Evolutionary conservation across 192 early-diverging fungal species (phyloP).

Genomic region (Linnemannia elongata): DNA sequence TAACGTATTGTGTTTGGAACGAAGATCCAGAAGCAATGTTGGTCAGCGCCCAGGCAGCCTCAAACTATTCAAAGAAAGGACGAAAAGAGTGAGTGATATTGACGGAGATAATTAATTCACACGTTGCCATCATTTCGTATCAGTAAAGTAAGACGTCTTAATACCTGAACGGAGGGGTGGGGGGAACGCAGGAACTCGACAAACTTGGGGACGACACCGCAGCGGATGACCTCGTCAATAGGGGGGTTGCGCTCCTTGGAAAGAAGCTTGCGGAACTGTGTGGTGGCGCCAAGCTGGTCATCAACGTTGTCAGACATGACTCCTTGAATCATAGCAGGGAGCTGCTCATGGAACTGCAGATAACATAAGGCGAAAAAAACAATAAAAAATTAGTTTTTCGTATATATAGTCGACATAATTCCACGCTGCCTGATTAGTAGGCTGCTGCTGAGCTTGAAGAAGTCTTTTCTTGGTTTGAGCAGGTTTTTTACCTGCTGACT

Average conservation of each 20-base stretch:
- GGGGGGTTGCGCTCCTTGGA: constrained; percentile 96
- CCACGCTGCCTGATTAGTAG: background rate
- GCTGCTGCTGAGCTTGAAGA: background rate
- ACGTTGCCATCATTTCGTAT: background rate
- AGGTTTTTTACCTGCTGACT: constrained; percentile 66
- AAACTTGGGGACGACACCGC: constrained; percentile 94
- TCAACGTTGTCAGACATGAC: constrained; percentile 86
- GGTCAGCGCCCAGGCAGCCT: constrained; percentile 99
- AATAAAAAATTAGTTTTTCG: background rate
- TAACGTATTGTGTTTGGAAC: constrained; percentile 94
- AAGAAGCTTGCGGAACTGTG: constrained; percentile 94
- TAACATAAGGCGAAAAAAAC: background rate
- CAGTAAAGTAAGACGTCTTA: background rate
- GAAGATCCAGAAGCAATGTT: constrained; percentile 99
- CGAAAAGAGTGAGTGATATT: constrained; percentile 13
- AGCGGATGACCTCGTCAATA: constrained; percentile 95
- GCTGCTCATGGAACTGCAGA: constrained; percentile 76
- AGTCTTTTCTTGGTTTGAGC: background rate
- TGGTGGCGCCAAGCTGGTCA: constrained; percentile 84
- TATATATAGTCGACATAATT: background rate
- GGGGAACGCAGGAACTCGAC: constrained; percentile 93
- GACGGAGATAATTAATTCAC: background rate
- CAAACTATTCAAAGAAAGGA: constrained; percentile 75
- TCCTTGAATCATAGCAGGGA: constrained; percentile 83
- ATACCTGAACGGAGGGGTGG: constrained; percentile 88